Evolutionary conservation across 2,329 filamentous ascomycete genomes (phyloP).

Genomic region (Hymenoscyphus albidus): DNA sequence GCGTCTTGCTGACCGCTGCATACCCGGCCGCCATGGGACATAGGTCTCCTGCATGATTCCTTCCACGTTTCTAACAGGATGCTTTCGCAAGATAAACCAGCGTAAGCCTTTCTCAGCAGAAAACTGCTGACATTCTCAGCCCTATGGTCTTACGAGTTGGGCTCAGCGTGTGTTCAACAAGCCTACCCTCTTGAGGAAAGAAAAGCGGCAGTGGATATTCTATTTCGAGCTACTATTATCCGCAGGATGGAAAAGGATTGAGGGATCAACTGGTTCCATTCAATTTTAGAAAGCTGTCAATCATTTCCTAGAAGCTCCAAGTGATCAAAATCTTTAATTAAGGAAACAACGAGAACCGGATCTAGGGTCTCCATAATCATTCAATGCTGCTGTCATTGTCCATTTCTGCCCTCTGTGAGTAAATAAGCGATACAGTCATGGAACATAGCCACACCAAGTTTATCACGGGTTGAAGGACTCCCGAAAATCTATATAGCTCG

Average conservation of each 20-base stretch:
- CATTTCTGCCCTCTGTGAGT: background rate
- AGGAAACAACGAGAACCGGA: too few species aligned
- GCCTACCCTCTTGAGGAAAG: background rate
- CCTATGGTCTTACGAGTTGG: background rate
- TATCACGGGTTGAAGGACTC: background rate
- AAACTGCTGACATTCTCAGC: background rate
- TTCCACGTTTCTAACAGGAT: background rate
- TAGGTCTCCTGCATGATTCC: background rate
- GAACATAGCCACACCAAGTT: conserved; percentile 2
- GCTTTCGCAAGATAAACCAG: background rate
- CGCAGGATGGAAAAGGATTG: background rate
- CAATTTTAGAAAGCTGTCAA: too few species aligned
- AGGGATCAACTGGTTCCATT: too few species aligned
- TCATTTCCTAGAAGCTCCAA: too few species aligned
- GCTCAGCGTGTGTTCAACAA: background rate
- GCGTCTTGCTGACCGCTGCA: conserved; percentile 3
- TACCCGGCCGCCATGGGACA: background rate
- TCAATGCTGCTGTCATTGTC: background rate
- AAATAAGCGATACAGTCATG: background rate
- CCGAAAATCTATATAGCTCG: background rate
- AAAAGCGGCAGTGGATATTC: background rate
- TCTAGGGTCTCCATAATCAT: background rate
- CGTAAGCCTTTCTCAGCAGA: background rate
- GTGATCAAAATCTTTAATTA: too few species aligned
- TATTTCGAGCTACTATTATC: background rate